phyloP scores from a whole-genome alignment of 768 basidiomycete species.

The Boletus rubescentipes region DNA sequence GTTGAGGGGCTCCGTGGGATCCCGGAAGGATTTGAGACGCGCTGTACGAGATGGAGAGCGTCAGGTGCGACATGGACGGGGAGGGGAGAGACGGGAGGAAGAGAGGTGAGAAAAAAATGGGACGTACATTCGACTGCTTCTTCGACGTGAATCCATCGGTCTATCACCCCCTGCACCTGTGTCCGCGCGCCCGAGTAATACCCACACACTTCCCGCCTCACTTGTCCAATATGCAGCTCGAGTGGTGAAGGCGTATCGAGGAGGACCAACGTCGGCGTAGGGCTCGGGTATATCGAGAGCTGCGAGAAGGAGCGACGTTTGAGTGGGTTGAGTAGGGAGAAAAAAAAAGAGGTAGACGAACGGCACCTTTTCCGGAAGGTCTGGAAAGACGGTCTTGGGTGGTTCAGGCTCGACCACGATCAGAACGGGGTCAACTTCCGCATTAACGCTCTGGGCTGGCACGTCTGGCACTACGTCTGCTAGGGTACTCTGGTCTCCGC shows the following conservation, averaged over 20 bases:
- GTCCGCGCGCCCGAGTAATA: conserved; percentile 58
- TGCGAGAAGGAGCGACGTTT: conserved; percentile 29
- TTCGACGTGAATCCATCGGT: conserved; percentile 85
- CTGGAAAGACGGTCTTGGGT: conserved; percentile 11
- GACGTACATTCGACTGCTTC: conserved; percentile 79
- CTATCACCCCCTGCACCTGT: conserved; percentile 69
- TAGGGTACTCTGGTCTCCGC: conserved; percentile 2
- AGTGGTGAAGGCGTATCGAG: conserved; percentile 74
- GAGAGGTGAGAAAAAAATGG: not conserved
- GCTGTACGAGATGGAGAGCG: conserved; percentile 40
- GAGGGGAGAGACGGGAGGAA: too few species aligned
- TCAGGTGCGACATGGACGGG: not conserved
- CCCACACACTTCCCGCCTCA: conserved; percentile 57
- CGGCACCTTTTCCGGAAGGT: conserved; percentile 29
- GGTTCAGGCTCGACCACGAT: conserved; percentile 11
- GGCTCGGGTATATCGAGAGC: conserved; percentile 81
- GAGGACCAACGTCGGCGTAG: conserved; percentile 62
- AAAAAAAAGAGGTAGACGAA: not conserved
- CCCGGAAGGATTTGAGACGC: conserved; percentile 79
- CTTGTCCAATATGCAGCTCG: conserved; percentile 72
- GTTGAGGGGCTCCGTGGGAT: conserved; percentile 77
- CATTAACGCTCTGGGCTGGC: not conserved
- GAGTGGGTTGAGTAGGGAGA: not conserved
- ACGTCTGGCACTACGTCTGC: not conserved
- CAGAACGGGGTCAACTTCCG: not conserved